These are phyloP conservation scores for Tulasnella sp. DNA, from an alignment of 768 basidiomycete species.

Conservation along the genomic window DNA sequence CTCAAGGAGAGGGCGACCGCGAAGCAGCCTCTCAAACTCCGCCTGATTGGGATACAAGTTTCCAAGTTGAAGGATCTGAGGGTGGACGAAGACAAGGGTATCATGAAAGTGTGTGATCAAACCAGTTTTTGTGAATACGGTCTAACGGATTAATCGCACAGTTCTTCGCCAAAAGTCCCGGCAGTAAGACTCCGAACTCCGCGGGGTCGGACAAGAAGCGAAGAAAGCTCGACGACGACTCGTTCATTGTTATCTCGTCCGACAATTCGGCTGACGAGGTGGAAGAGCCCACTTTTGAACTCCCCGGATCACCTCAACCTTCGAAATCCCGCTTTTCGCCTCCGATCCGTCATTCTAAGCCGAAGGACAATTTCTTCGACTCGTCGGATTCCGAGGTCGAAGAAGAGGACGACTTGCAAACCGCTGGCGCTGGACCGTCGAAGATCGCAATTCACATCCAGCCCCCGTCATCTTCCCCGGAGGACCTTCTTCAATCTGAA, in stretches of 20 bases:
- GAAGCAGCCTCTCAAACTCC: slow-evolving; percentile 53
- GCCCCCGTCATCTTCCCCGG: neutral
- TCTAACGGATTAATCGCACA: slow-evolving; percentile 20
- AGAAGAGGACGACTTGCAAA: neutral
- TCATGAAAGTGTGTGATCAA: slow-evolving; percentile 48
- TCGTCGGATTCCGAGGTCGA: neutral
- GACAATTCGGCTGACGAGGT: slow-evolving; percentile 17
- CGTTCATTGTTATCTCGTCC: slow-evolving; percentile 13
- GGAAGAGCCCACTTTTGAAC: neutral
- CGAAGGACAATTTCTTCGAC: neutral
- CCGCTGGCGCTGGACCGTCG: slow-evolving; percentile 13
- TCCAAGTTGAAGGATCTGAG: slow-evolving; percentile 82
- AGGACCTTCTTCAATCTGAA: neutral
- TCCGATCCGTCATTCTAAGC: neutral
- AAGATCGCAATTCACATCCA: slow-evolving; percentile 13
- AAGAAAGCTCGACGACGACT: slow-evolving; percentile 21
- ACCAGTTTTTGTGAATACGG: neutral
- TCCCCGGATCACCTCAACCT: neutral
- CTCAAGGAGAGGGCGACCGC: slow-evolving; percentile 39
- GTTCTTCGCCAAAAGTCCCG: slow-evolving; percentile 40
- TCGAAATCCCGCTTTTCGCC: neutral
- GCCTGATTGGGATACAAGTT: slow-evolving; percentile 79
- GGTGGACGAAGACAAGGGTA: slow-evolving; percentile 39
- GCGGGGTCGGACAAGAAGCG: slow-evolving; percentile 25
- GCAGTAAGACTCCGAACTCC: slow-evolving; percentile 22